These are phyloP conservation scores for Pyrenopolyporus hunteri DNA, from an alignment of 495 filamentous ascomycete species.

Conservation along the genomic window DNA sequence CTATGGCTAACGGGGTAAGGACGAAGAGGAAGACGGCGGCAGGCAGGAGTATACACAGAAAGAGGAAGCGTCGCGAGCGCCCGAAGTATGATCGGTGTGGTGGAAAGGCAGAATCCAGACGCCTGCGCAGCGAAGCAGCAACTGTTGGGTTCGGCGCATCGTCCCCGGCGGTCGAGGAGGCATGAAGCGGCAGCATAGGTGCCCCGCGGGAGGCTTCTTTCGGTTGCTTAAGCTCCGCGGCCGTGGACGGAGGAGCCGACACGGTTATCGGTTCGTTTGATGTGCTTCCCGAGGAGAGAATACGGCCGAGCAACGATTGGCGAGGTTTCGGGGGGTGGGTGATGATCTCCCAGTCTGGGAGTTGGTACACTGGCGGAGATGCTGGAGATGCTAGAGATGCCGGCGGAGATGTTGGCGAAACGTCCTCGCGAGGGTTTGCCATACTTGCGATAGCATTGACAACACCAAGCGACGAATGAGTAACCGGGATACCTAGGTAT, in stretches of 20 bases:
- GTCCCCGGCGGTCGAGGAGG: not conserved
- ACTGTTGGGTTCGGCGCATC: not conserved
- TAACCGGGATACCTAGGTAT: not conserved
- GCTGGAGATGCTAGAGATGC: too few relatives aligned
- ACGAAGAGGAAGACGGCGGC: constrained; percentile 34
- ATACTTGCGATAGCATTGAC: constrained; percentile 17
- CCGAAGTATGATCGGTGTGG: constrained; percentile 51
- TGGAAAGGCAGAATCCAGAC: constrained; percentile 46
- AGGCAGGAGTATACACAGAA: constrained; percentile 41
- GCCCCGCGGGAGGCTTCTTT: constrained; percentile 15
- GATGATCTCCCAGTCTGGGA: constrained; percentile 50
- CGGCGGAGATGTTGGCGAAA: constrained; percentile 1
- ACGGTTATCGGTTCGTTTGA: constrained; percentile 5
- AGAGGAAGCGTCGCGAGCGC: constrained; percentile 46
- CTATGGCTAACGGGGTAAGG: constrained; percentile 42
- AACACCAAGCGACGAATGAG: not conserved
- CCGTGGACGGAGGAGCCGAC: constrained; percentile 13
- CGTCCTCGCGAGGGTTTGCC: constrained; percentile 18
- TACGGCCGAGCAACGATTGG: constrained; percentile 26
- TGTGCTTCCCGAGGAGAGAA: constrained; percentile 9
- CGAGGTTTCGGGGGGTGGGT: constrained; percentile 45
- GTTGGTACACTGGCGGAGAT: constrained; percentile 32
- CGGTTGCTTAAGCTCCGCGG: constrained; percentile 3
- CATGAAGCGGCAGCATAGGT: constrained; percentile 22
- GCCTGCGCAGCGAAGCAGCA: constrained; percentile 22